Evolutionary conservation across 768 basidiomycete genomes (phyloP).

Genomic region (Russula foetens): DNA sequence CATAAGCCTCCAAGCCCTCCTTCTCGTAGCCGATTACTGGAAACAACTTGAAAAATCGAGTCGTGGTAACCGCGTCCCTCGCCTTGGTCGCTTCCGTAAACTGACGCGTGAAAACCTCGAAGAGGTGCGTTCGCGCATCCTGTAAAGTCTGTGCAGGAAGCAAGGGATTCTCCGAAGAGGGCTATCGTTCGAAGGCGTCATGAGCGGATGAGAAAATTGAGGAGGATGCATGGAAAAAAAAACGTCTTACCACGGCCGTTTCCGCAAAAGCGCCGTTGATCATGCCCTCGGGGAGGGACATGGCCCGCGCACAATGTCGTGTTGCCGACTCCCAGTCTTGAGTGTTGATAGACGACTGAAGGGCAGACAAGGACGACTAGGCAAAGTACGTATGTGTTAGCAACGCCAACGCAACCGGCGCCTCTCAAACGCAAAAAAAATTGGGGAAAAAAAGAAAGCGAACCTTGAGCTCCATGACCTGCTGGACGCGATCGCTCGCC

Average conservation of each 20-base stretch:
- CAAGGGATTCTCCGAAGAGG: conserved; percentile 79
- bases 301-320: conserved; percentile 83
- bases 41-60: conserved; percentile 94
- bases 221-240: not conserved
- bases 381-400: not conserved
- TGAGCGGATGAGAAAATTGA: too few species aligned
- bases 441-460: conserved; percentile 3
- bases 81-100: conserved; percentile 77
- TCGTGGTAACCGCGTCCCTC: conserved; percentile 80
- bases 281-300: conserved; percentile 73
- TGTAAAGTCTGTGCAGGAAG: conserved; percentile 82
- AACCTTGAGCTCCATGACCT: conserved; percentile 95
- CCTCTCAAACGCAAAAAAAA: too few species aligned
- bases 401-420: too few species aligned
- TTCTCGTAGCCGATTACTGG: conserved; percentile 91
- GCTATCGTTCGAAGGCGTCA: conserved; percentile 41
- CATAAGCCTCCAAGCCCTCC: conserved; percentile 88
- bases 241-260: conserved; percentile 68
- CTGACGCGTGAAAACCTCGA: conserved; percentile 67
- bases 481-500: conserved; percentile 84
- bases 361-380: conserved; percentile 54
- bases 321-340: conserved; percentile 97
- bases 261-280: conserved; percentile 82
- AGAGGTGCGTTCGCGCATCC: conserved; percentile 61
- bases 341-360: conserved; percentile 56